Conservation (phyloP, 1,284 basidiomycete species). For the Leccinum angustisporum region DNA sequence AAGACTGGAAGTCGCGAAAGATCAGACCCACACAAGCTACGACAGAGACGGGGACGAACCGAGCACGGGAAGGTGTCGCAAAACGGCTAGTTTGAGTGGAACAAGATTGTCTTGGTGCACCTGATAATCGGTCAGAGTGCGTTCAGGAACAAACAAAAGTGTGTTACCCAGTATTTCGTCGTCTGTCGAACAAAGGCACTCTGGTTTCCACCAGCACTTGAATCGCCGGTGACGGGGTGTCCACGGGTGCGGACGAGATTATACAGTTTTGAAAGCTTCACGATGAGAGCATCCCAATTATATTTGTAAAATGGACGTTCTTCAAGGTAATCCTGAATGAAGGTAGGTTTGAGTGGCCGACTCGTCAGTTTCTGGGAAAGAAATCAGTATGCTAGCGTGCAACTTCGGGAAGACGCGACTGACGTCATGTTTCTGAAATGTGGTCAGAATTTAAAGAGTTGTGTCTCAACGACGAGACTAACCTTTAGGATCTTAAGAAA, state of each 20-base stretch:
- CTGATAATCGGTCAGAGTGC: slow-evolving; percentile 37
- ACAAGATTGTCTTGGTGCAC: slow-evolving; percentile 95
- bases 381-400: slow-evolving; percentile 9
- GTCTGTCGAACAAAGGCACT: slow-evolving; percentile 97
- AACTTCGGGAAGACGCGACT: slow-evolving; percentile 21
- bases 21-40: slow-evolving; percentile 7
- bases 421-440: slow-evolving; percentile 76
- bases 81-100: slow-evolving; percentile 92
- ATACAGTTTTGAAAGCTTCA: slow-evolving; percentile 95
- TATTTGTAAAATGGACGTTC: slow-evolving; percentile 96
- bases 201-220: slow-evolving; percentile 91
- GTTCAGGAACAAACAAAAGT: not conserved
- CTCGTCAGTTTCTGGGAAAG: slow-evolving; percentile 76
- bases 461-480: slow-evolving; percentile 7
- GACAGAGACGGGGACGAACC: slow-evolving; percentile 46
- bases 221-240: slow-evolving; percentile 91
- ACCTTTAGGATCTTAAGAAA: slow-evolving; percentile 99
- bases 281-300: slow-evolving; percentile 90
- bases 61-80: slow-evolving; percentile 90
- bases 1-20: slow-evolving; percentile 63
- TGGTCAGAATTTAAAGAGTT: slow-evolving; percentile 3
- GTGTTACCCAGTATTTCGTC: slow-evolving; percentile 94
- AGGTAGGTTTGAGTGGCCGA: slow-evolving; percentile 62
- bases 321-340: slow-evolving; percentile 90
- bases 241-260: slow-evolving; percentile 95